phyloP scores from a whole-genome alignment of 768 basidiomycete genomes.

The Clathrus columnatus region DNA sequence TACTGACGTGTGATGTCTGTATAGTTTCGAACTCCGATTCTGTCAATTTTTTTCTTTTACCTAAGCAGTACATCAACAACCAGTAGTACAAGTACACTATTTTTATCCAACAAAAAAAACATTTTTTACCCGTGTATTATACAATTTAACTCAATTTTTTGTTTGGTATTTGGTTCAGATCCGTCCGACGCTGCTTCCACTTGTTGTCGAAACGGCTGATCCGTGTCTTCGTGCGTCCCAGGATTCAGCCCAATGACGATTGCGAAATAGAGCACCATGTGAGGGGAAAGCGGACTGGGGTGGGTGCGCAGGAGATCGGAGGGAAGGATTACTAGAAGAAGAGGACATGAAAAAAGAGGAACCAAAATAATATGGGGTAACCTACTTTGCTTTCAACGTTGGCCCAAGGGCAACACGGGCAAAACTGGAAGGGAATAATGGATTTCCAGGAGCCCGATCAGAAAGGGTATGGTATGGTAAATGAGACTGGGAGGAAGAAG shows the following conservation, averaged over 20 bases:
- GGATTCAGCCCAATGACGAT: conserved; percentile 21
- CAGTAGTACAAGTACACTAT: background rate
- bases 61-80: background rate
- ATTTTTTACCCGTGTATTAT: background rate
- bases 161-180: too few relatives aligned
- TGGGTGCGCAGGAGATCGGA: conserved; percentile 22
- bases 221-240: conserved; percentile 35
- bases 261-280: conserved; percentile 19
- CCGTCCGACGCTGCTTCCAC: conserved; percentile 25
- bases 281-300: conserved; percentile 20
- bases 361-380: background rate
- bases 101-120: background rate
- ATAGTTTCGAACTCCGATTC: too few relatives aligned
- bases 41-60: too few relatives aligned
- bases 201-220: conserved; percentile 33
- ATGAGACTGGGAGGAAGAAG: conserved; percentile 10
- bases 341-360: background rate
- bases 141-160: background rate
- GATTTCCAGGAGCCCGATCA: conserved; percentile 63
- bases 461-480: conserved; percentile 41
- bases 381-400: conserved; percentile 50
- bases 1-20: background rate
- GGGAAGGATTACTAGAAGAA: conserved; percentile 17
- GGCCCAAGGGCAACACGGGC: conserved; percentile 57
- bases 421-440: conserved; percentile 78